Conservation (phyloP, 345 rosid genomes). For the Boechera stricta region DNA sequence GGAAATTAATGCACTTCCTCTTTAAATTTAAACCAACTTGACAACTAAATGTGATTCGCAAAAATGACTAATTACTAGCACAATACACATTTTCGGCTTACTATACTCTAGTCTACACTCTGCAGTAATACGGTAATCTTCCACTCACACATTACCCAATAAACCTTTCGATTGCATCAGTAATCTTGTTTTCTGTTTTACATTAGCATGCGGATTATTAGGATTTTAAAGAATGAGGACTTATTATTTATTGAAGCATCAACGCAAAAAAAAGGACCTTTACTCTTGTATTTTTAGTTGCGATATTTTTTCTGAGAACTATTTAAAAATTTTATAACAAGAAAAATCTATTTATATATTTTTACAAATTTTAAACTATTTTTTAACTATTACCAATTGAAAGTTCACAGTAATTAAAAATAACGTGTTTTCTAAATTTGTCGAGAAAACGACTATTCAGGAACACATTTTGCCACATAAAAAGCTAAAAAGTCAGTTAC, state of each 20-base stretch:
- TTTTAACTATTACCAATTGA: neutral
- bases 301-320: neutral
- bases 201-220: neutral
- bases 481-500: slow-evolving; percentile 11
- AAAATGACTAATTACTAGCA: slow-evolving; percentile 12
- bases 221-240: neutral
- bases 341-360: too few relatives aligned
- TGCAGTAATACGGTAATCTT: neutral
- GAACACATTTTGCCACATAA: slow-evolving; percentile 3
- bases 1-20: slow-evolving; percentile 7
- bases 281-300: neutral
- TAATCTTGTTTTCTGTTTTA: neutral
- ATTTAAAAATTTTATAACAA: too few relatives aligned
- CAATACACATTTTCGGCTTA: neutral
- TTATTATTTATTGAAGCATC: neutral
- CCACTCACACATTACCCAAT: slow-evolving; percentile 22
- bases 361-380: neutral
- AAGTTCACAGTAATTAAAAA: neutral
- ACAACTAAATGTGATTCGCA: neutral
- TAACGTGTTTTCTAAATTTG: slow-evolving; percentile 11
- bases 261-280: neutral
- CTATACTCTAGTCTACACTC: neutral
- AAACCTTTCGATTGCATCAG: neutral
- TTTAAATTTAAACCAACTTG: slow-evolving; percentile 20
- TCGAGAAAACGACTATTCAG: neutral